Base-by-base conservation (phyloP, 2,329 filamentous ascomycete species). In the Beauveria caledonica region DNA sequence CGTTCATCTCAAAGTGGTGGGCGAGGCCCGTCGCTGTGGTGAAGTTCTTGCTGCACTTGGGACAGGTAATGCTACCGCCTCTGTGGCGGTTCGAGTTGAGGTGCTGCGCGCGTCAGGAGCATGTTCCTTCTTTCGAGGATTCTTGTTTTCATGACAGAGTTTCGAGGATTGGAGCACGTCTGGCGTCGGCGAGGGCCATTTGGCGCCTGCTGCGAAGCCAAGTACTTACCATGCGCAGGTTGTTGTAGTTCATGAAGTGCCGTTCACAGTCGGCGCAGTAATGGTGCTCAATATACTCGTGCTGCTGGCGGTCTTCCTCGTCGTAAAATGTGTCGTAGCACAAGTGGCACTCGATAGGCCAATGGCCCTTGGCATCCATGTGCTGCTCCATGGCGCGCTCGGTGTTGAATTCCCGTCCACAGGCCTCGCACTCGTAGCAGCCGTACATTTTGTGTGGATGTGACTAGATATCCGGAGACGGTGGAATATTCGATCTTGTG, bases 1-100 rank as follows among this genome's bases (percentile, higher is more conserved):
- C 69, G n/a, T 79, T 79, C 0, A 66, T 70, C 63, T 88, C 85
- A 1, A 87, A 69, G 63, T 88, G 82, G 66, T 84, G 74, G 0
- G 73, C 67, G 5, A 86, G 64, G 4, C 82, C 84, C 1, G 78
- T 81, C 1, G 83, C 81, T 0, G 78, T 78, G 11, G 77, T 72
- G 63, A 74, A 83, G 6, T 5, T 19, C 1, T 42, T 61, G 40
- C 71, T 67, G 71, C 85, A 87, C 66, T 82, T 86, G 0, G 80
- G 83, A 61, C 85, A 88, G 0, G 44, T 1, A 8, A 85, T 68
- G 2, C 68, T 68, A 0, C 52, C 61, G 58, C 78, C 77, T 0
- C 73, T 74, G 63, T 88, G 84, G 55, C 68, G 65, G 7, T 71
- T 72, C 0, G 82, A 86, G 36, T 78, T 79, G 7, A 82, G 73